A percentile compares a stretch with the other conserved stretches of the same genome.
Evolutionary conservation across 2,329 filamentous ascomycete species (phyloP).

Genomic region (Aspergillus sp.): DNA sequence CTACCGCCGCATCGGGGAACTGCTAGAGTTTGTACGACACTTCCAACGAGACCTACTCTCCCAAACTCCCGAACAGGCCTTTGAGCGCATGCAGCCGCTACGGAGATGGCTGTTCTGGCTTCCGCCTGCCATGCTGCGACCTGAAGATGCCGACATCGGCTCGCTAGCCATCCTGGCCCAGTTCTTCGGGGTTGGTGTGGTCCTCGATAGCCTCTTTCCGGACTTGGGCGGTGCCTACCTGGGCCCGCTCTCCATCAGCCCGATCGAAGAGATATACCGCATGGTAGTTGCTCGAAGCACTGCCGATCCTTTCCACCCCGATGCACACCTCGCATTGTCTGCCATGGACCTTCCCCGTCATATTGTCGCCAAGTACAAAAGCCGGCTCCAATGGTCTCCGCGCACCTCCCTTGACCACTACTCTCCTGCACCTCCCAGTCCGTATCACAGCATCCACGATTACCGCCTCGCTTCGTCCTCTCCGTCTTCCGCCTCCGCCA

Average conservation of each 20-base stretch:
- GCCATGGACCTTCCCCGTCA: conserved; percentile 75
- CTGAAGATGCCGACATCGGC: conserved; percentile 72
- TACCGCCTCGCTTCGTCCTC: conserved; percentile 38
- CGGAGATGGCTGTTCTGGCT: conserved; percentile 96
- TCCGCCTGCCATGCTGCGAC: conserved; percentile 79
- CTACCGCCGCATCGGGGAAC: conserved; percentile 66
- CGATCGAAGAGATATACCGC: conserved; percentile 82
- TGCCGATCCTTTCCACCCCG: conserved; percentile 58
- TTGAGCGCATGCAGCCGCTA: conserved; percentile 83
- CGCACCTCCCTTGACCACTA: conserved; percentile 41
- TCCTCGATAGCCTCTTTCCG: conserved; percentile 87
- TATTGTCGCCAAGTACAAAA: conserved; percentile 68
- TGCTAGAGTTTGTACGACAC: conserved; percentile 72
- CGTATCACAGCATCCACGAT: conserved; percentile 34
- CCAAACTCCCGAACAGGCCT: conserved; percentile 77
- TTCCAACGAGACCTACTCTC: conserved; percentile 70
- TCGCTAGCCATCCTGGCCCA: conserved; percentile 84
- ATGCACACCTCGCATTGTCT: conserved; percentile 62
- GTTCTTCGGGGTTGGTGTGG: conserved; percentile 84
- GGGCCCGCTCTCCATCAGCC: conserved; percentile 73
- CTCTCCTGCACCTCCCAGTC: conserved; percentile 39
- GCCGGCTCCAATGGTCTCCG: conserved; percentile 65
- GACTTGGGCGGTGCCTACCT: conserved; percentile 90
- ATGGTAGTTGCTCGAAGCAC: conserved; percentile 71
- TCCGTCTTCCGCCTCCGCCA: conserved; percentile 40